These are phyloP conservation scores for Takakia lepidozioides DNA, from an alignment of 225 moss, liverwort and hornwort genomes.

Conservation along the genomic window DNA sequence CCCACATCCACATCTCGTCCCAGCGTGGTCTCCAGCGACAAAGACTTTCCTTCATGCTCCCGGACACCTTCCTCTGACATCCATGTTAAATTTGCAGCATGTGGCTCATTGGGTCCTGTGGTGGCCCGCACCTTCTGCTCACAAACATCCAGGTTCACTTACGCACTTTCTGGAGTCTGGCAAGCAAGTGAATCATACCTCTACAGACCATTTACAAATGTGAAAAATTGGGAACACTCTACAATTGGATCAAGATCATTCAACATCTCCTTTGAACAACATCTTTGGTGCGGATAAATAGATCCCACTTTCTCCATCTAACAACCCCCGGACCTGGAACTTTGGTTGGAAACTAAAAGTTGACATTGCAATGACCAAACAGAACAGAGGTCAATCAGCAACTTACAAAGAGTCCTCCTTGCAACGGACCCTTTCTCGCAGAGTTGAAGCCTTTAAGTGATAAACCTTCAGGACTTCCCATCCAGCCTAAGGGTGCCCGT, in stretches of 20 bases:
- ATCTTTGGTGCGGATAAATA: neutral
- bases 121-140: slow-evolving; percentile 61
- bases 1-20: slow-evolving; percentile 43
- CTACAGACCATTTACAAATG: slow-evolving; percentile 18
- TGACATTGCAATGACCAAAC: neutral
- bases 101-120: slow-evolving; percentile 89
- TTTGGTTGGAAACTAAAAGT: neutral
- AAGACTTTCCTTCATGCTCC: slow-evolving; percentile 52
- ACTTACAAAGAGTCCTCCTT: slow-evolving; percentile 50
- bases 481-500: slow-evolving; percentile 35
- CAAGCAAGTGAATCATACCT: no score
- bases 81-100: slow-evolving; percentile 85
- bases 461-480: slow-evolving; percentile 21
- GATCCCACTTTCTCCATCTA: neutral
- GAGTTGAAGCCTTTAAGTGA: slow-evolving; percentile 9
- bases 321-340: neutral
- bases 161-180: no score
- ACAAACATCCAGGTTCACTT: no score
- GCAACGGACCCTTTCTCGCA: slow-evolving; percentile 16
- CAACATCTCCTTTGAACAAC: neutral
- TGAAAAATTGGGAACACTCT: no score
- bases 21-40: slow-evolving; percentile 35
- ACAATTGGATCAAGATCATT: no score
- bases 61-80: slow-evolving; percentile 83
- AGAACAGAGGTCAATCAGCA: neutral